Base-by-base conservation (phyloP, 352 stramenopile genomes). In the Globisporangium paroecandrum region DNA sequence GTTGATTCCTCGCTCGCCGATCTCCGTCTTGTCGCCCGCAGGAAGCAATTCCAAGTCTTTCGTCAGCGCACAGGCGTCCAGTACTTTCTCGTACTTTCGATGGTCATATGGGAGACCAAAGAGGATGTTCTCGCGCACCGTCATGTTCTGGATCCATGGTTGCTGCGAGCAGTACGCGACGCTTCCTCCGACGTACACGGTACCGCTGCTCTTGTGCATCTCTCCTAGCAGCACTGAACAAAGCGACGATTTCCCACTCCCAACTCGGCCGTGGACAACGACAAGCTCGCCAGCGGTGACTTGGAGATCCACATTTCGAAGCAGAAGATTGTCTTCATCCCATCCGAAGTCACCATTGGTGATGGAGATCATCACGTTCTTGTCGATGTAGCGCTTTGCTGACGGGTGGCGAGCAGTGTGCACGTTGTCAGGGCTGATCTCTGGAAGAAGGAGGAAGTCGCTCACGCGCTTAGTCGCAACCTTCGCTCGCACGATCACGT, bases 231-330 rank as follows among this genome's bases (percentile, higher is more conserved):
- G 78, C 8, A 88, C 87, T 9, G 83, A 87, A 24, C 98, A 76
- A 10, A 99, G 81, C 1, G 85, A 96, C 36, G 78, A 97, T 70
- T 99, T 99, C 27, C 96, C 96, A 57, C 76, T 87, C 3, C 95
- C 97, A 4, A 98, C 93, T 10, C 75, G 67, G 1, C 97, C 97
- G 38, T 98, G 89, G 12, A 99, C 71, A 2, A 91, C 90, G 10
- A 97, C 70, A 18, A 99, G 78, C 55, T 89, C 83, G 29, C 94
- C 94, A 7, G 68, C 38, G 53, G 82, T 69, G 57, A 49, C 41
- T 54, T 59, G 54, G 10, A 59, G 20, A 25, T 74, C 87, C 43
- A 97, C 83, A 57, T 91, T 64, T 29, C 73, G 72, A 2, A 96
- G 58, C 13, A 76, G 24, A 9, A 56, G 46, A 0, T 24, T 27